Evolutionary conservation across 768 basidiomycete species (phyloP).

Genomic region (Imleria badia): DNA sequence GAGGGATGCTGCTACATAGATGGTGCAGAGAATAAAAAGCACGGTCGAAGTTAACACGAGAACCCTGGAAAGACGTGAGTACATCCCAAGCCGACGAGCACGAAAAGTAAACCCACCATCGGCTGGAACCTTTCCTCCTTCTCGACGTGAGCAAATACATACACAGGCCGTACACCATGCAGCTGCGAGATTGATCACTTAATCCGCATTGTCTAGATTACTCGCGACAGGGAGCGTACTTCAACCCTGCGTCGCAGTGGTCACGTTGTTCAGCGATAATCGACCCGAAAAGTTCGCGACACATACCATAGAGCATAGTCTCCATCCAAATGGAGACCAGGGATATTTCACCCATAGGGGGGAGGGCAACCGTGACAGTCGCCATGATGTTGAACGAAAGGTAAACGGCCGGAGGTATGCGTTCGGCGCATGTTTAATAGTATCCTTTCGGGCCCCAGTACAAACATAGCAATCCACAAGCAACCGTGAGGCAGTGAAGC

Average conservation of each 20-base stretch:
- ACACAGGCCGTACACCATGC: slow-evolving; percentile 13
- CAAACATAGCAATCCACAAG: neutral
- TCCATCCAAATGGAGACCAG: slow-evolving; percentile 17
- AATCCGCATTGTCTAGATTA: neutral
- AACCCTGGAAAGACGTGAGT: slow-evolving; percentile 2
- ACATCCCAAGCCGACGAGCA: neutral
- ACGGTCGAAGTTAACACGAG: slow-evolving; percentile 14
- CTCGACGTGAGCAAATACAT: slow-evolving; percentile 13
- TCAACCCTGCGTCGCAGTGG: neutral
- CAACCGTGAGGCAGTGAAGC: neutral
- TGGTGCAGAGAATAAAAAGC: slow-evolving; percentile 11
- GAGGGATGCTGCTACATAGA: slow-evolving; percentile 14
- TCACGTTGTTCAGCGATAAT: neutral
- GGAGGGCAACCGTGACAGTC: neutral
- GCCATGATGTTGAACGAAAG: slow-evolving; percentile 5
- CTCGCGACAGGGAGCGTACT: neutral
- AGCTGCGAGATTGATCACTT: slow-evolving; percentile 2
- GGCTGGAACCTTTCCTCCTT: neutral
- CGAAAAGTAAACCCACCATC: neutral
- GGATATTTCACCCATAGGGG: slow-evolving; percentile 14
- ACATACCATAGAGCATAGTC: slow-evolving; percentile 19
- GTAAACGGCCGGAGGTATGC: neutral
- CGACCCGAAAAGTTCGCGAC: neutral
- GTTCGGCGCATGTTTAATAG: neutral
- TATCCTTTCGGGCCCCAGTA: neutral